Evolutionary conservation across 371 early-diverging fungal species (phyloP), one percentile per base, ranked within the genome.

Genomic region (Cokeromyces recurvatus): DNA sequence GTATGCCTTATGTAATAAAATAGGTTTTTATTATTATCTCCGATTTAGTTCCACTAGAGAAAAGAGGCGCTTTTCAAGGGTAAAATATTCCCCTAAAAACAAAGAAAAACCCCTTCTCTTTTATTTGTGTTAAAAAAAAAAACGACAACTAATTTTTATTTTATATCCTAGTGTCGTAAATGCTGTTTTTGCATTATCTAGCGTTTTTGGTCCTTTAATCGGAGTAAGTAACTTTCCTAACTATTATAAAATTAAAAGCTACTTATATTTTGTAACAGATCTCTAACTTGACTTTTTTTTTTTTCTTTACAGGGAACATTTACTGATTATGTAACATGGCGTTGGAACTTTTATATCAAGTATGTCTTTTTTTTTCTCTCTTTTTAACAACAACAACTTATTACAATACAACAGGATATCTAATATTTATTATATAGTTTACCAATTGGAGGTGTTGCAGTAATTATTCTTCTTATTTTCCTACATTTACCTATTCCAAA

Each of bases 1-100:
- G n/a, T n/a, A n/a, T n/a, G n/a, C n/a, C n/a, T n/a, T n/a, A n/a
- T n/a, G n/a, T n/a, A n/a, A n/a, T n/a, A n/a, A 15, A 12, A 2
- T 56, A 57, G 68, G 73, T 68, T 22, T 81, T 82, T 45, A 71
- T 86, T 54, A 81, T 81, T 46, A 77, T 86, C 32, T 63, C 82
- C 2, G 84, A 86, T 48, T 48, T 84, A 14, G 75, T 79, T 5
- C 60, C 75, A 14, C 23, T 81, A 2, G 61, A 65, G 6, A 75
- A 86, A 25, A 59, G 84, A 31, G 78, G 76, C 21, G 68, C 64
- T 46, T 82, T 78, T 50, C 75, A 78, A 49, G 81, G 82, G 64
- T 34, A 37, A 25, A 5, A 44, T 23, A n/a, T n/a, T n/a, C n/a
- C n/a, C n/a, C n/a, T n/a, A n/a, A n/a, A n/a, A n/a, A n/a, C n/a